Conservation (phyloP, 2,329 filamentous ascomycete genomes). For the Xylaria sp. region DNA sequence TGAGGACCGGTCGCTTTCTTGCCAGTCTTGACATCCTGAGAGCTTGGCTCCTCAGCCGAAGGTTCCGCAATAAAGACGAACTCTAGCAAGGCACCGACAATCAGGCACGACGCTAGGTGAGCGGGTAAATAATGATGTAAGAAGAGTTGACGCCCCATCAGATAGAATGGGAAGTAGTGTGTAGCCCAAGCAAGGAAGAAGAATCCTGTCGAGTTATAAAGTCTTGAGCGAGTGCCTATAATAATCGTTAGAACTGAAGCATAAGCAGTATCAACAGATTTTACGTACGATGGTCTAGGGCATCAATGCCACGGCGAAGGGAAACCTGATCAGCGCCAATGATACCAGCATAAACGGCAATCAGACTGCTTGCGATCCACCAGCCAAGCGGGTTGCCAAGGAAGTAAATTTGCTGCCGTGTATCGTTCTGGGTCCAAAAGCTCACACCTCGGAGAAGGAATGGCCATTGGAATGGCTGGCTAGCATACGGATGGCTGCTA, state of each 20-base stretch:
- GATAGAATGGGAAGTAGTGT: slow-evolving; percentile 96
- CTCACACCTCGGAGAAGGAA: slow-evolving; percentile 97
- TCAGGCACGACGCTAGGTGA: slow-evolving; percentile 88
- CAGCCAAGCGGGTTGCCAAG: slow-evolving; percentile 95
- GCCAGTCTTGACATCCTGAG: slow-evolving; percentile 55
- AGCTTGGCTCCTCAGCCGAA: slow-evolving; percentile 64
- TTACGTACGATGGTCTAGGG: slow-evolving; percentile 88
- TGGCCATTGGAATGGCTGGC: slow-evolving; percentile 95
- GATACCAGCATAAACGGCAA: slow-evolving; percentile 94
- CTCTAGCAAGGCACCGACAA: slow-evolving; percentile 90
- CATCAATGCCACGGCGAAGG: slow-evolving; percentile 90
- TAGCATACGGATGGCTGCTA: slow-evolving; percentile 95
- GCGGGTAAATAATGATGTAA: slow-evolving; percentile 97
- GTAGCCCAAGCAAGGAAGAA: slow-evolving; percentile 98
- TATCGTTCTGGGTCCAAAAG: slow-evolving; percentile 98
- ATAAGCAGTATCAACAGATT: slow-evolving; percentile 3
- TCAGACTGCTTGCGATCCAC: slow-evolving; percentile 93
- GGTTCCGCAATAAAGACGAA: slow-evolving; percentile 96
- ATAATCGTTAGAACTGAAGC: slow-evolving; percentile 35
- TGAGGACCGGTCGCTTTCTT: slow-evolving; percentile 60
- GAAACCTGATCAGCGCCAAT: slow-evolving; percentile 93
- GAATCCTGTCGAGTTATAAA: slow-evolving; percentile 99
- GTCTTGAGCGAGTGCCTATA: slow-evolving; percentile 84
- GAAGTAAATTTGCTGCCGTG: slow-evolving; percentile 97
- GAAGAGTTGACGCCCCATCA: slow-evolving; percentile 98